phyloP scores from a whole-genome alignment of 192 early-diverging fungal species.

The Backusella circina region DNA sequence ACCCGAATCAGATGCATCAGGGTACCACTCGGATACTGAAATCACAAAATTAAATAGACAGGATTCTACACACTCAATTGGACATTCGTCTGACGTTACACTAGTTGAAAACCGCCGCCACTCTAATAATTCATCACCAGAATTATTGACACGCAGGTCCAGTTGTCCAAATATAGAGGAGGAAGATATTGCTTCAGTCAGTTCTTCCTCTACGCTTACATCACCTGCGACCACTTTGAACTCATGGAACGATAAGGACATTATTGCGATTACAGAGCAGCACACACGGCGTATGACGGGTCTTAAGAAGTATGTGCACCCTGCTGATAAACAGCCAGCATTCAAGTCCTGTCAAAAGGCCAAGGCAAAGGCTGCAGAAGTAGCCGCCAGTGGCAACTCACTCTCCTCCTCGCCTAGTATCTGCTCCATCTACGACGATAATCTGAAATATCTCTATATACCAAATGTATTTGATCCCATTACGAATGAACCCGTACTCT shows the following conservation, averaged over 20 bases:
- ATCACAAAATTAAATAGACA: neutral
- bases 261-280: neutral
- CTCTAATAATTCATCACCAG: neutral
- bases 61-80: neutral
- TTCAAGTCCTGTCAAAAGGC: constrained; percentile 2
- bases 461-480: constrained; percentile 6
- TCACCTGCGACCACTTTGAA: neutral
- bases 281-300: neutral
- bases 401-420: neutral
- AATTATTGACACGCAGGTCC: neutral
- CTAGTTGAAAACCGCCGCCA: neutral
- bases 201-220: neutral
- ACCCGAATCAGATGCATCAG: neutral
- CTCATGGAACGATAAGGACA: neutral
- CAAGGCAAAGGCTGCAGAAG: neutral
- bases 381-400: neutral
- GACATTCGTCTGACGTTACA: neutral
- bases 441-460: constrained; percentile 1
- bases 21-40: neutral
- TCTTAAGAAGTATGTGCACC: neutral
- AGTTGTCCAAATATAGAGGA: constrained; percentile 2
- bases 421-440: neutral
- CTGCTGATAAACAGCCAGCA: neutral
- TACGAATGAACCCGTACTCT: neutral
- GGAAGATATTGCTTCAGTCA: neutral